Evolutionary conservation across 495 filamentous ascomycete species (phyloP).

Genomic region (Neurospora sp.): DNA sequence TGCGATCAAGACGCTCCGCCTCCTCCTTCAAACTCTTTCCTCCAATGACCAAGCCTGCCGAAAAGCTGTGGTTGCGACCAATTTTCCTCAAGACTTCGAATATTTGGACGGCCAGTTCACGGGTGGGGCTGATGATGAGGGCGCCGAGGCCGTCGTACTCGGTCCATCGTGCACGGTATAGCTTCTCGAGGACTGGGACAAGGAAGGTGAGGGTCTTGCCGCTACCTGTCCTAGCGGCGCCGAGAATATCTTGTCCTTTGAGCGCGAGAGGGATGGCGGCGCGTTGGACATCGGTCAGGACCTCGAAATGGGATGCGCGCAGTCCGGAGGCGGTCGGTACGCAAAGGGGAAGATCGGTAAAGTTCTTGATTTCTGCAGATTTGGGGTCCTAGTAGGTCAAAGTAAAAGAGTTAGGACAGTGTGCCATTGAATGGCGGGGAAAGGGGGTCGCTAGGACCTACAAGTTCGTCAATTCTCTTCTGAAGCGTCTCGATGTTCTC

Average conservation of each 20-base stretch:
- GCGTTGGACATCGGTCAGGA: conserved; percentile 83
- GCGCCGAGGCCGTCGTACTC: conserved; percentile 86
- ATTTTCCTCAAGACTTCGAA: conserved; percentile 91
- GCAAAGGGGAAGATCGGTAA: conserved; percentile 79
- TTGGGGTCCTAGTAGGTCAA: conserved; percentile 30
- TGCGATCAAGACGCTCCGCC: conserved; percentile 70
- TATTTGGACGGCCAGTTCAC: conserved; percentile 93
- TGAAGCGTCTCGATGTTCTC: conserved; percentile 50
- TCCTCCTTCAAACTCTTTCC: conserved; percentile 86
- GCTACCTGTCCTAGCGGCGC: conserved; percentile 92
- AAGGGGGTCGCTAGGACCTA: conserved; percentile 5
- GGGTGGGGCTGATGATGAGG: conserved; percentile 85
- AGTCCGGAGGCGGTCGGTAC: conserved; percentile 72
- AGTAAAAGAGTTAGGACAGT: neutral
- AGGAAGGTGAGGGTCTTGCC: conserved; percentile 95
- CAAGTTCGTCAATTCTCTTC: conserved; percentile 29
- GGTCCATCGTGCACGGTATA: conserved; percentile 86
- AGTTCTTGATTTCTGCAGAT: conserved; percentile 40
- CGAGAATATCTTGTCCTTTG: conserved; percentile 81
- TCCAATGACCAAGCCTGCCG: conserved; percentile 90
- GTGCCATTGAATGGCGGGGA: neutral
- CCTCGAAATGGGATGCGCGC: conserved; percentile 78
- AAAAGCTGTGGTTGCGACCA: conserved; percentile 80
- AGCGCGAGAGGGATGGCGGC: conserved; percentile 76
- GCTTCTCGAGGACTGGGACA: conserved; percentile 82